These are phyloP conservation scores for Mortierella sp. DNA, from an alignment of 371 early-diverging fungal genomes.

Conservation along the genomic window DNA sequence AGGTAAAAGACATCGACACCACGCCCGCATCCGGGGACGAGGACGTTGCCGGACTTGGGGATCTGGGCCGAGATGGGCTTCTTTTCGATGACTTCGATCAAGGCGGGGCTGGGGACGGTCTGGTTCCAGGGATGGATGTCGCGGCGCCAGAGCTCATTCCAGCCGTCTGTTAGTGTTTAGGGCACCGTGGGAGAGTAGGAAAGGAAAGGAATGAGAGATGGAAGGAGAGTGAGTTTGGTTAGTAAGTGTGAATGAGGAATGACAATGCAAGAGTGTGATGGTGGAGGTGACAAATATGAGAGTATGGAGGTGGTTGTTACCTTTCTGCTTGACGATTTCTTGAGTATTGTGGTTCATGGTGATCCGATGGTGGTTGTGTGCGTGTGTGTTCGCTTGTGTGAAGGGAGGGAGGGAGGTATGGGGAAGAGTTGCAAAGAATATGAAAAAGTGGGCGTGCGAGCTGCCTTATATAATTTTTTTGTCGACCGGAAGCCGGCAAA, in stretches of 20 bases:
- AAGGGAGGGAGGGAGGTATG: neutral
- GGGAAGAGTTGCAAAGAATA: neutral
- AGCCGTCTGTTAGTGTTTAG: slow-evolving; percentile 40
- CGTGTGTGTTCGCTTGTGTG: neutral
- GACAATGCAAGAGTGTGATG: neutral
- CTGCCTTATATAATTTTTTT: slow-evolving; percentile 5
- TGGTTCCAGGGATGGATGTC: slow-evolving; percentile 75
- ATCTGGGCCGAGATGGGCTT: slow-evolving; percentile 65
- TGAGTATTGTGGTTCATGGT: slow-evolving; percentile 34
- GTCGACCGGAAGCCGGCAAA: neutral
- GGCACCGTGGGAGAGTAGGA: neutral
- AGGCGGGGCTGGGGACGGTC: slow-evolving; percentile 73
- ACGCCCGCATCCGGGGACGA: slow-evolving; percentile 91
- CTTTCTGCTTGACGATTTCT: slow-evolving; percentile 35
- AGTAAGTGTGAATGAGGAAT: neutral
- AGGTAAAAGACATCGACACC: slow-evolving; percentile 86
- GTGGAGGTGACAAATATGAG: neutral
- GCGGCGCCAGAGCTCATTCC: slow-evolving; percentile 71
- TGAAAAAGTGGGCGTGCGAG: neutral
- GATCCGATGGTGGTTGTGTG: neutral
- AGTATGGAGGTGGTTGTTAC: neutral
- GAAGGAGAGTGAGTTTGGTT: neutral
- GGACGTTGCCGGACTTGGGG: slow-evolving; percentile 69
- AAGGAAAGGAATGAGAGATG: neutral
- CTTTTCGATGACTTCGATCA: slow-evolving; percentile 72